phyloP scores from a whole-genome alignment of 2,329 filamentous ascomycete genomes.

The Ascochyta rabiei region DNA sequence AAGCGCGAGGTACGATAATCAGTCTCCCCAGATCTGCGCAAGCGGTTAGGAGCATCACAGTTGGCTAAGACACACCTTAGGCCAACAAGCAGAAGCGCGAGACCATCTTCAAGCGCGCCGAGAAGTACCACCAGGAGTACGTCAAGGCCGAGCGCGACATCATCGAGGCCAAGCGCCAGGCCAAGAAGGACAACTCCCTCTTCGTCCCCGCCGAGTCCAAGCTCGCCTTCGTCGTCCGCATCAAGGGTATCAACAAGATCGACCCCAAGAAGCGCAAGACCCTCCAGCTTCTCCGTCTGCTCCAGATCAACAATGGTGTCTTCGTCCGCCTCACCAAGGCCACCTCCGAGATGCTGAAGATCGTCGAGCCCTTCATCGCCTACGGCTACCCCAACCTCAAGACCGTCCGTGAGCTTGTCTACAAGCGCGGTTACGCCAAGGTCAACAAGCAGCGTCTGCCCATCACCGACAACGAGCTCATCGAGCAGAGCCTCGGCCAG shows the following conservation, averaged over 20 bases:
- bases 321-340: conserved; percentile 98
- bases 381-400: conserved; percentile 99
- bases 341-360: conserved; percentile 92
- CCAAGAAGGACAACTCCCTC: conserved; percentile 92
- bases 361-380: conserved; percentile 98
- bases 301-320: conserved; percentile 99
- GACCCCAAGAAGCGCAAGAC: conserved; percentile 99
- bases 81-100: conserved; percentile 98
- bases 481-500: conserved; percentile 95
- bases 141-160: conserved; percentile 95
- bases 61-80: conserved; percentile 61
- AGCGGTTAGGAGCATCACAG: conserved; percentile 47
- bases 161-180: conserved; percentile 87
- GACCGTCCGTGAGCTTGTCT: conserved; percentile 98
- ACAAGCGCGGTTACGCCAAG: conserved; percentile 98
- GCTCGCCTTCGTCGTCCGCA: conserved; percentile 97
- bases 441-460: conserved; percentile 97
- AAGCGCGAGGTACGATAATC: conserved; percentile 89
- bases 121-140: conserved; percentile 99
- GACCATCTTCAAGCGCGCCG: conserved; percentile 99
- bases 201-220: conserved; percentile 95
- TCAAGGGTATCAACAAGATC: conserved; percentile 99
- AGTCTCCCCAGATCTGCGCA: conserved; percentile 45
- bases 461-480: conserved; percentile 96
- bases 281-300: conserved; percentile 97